Base-by-base conservation (phyloP, 306 rosid genomes). In the Psophocarpus tetragonolobus region DNA sequence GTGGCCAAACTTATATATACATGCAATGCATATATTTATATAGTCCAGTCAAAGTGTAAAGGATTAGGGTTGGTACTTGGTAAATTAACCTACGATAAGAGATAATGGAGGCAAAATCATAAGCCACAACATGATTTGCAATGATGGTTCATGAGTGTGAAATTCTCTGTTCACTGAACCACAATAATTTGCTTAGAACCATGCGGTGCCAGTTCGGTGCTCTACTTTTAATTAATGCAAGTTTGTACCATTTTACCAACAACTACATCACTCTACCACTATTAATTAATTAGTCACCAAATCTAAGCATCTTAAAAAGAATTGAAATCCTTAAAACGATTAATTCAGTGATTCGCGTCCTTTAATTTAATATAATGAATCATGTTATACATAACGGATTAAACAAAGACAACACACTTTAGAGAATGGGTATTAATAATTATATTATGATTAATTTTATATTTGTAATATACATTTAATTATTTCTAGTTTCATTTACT, bases 81-180 rank as follows among this genome's bases (percentile, higher is more conserved):
- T n/a, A 36, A 65, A 78, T 71, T 17, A 70, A 29, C 68, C 67
- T 18, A 66, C 68, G 80, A 71, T 41, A 70, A 24, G 39, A 75
- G 83, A 74, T 77, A 71, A 57, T 58, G 81, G 82, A 68, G 84
- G 77, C 78, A 38, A 71, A 82, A 84, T 87, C 76, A 87, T 84
- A 41, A 73, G 78, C 18, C 68, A 47, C 10, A 64, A 36, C 74
- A 70, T 48, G 69, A 75, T 15, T 50, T 38, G 78, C 73, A 82
- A 82, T 82, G 41, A 82, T 82, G n/a, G 45, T 3, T 65, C 80
- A 57, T 47, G 36, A 75, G 24, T 63, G 76, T 17, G 48, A 44
- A 38, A 27, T 39, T 67, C 70, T 54, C 7, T 66, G 48, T 42
- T 74, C 47, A 21, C 66, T 58, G 9, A 20, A 50, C 70, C 23